A percentile compares a stretch with the other conserved stretches of the same genome.
phyloP scores from a whole-genome alignment of 1,284 basidiomycete genomes.

The Trichosporon coremiiforme region DNA sequence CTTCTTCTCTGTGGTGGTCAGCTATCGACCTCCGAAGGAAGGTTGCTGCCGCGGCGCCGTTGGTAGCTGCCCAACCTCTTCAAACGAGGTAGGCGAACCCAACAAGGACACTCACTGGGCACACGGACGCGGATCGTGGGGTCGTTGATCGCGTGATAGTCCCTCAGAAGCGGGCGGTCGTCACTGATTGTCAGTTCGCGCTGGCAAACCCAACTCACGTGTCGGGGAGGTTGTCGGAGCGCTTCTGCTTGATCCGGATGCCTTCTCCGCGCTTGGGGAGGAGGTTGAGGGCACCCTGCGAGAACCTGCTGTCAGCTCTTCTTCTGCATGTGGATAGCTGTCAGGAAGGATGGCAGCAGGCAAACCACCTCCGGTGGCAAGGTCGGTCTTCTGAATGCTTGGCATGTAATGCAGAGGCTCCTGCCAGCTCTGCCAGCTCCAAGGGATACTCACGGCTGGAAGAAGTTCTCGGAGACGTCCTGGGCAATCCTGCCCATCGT shows the following conservation, averaged over 20 bases:
- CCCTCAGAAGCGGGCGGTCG: conserved; percentile 42
- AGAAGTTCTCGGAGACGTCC: conserved; percentile 48
- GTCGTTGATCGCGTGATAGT: conserved; percentile 55
- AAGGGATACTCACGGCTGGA: conserved; percentile 45
- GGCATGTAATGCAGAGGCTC: not conserved
- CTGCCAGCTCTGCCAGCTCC: not conserved
- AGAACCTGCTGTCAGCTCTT: conserved; percentile 44
- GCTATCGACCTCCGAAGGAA: not conserved
- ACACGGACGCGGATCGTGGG: conserved; percentile 46
- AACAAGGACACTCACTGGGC: conserved; percentile 39
- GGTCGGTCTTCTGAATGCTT: not conserved
- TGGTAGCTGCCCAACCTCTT: too few relatives aligned
- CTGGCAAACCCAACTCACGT: conserved; percentile 36
- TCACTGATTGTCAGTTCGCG: conserved; percentile 29
- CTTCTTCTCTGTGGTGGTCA: conserved; percentile 66
- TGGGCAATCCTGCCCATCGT: conserved; percentile 30
- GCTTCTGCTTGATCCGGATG: conserved; percentile 48
- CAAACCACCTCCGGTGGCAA: not conserved
- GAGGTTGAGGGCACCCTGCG: conserved; percentile 46
- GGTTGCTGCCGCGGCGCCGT: not conserved
- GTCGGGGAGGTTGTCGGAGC: conserved; percentile 53
- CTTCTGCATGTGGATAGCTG: too few relatives aligned
- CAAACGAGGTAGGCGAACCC: too few relatives aligned
- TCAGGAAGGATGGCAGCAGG: too few relatives aligned
- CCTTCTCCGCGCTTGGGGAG: conserved; percentile 48